Evolutionary conservation across 2,329 filamentous ascomycete genomes (phyloP).

Genomic region (Capronia coronata): DNA sequence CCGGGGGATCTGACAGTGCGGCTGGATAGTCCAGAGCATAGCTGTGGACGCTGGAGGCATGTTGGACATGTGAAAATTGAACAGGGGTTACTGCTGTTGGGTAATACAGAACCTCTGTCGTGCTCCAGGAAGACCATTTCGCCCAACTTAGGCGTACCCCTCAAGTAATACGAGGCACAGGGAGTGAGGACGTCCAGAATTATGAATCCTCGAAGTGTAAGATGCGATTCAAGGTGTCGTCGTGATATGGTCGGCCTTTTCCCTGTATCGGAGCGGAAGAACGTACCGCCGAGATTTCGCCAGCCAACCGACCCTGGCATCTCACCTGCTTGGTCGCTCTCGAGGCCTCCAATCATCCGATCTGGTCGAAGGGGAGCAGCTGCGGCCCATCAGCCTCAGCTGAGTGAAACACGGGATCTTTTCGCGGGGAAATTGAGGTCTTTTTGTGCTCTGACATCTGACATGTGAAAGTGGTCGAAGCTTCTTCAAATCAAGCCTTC

Average conservation of each 20-base stretch:
- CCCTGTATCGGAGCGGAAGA: background rate
- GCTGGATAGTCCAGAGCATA: background rate
- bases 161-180: background rate
- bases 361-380: background rate
- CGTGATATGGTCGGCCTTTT: background rate
- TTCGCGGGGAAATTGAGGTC: background rate
- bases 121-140: background rate
- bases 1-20: background rate
- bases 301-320: background rate
- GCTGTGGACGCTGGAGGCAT: background rate
- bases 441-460: background rate
- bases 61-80: background rate
- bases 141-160: background rate
- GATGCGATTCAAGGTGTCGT: background rate
- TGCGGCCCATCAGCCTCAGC: constrained; percentile 6
- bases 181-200: background rate
- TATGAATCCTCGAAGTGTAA: background rate
- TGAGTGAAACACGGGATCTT: background rate
- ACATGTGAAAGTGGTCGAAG: background rate
- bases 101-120: background rate
- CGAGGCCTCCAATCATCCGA: background rate
- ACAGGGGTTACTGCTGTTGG: background rate
- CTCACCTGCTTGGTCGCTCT: background rate
- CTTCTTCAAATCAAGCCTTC: no score
- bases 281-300: background rate